Evolutionary conservation across 2,329 filamentous ascomycete genomes (phyloP).

Genomic region (Mycogone perniciosa): DNA sequence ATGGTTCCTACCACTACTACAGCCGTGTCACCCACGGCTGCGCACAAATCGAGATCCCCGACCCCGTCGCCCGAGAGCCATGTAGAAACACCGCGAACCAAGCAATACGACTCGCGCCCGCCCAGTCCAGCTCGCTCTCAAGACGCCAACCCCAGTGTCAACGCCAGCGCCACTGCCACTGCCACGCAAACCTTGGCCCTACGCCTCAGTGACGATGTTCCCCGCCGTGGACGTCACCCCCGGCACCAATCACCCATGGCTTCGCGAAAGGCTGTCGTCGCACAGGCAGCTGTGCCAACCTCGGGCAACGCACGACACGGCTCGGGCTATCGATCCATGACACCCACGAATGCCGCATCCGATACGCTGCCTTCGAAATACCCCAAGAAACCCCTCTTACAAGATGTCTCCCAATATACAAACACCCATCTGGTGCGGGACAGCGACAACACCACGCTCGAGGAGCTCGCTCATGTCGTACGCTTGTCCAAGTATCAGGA

Average conservation of each 20-base stretch:
- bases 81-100: constrained; percentile 42
- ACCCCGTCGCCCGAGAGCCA: constrained; percentile 49
- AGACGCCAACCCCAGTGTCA: constrained; percentile 21
- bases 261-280: constrained; percentile 44
- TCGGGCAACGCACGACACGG: constrained; percentile 24
- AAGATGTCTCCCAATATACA: constrained; percentile 60
- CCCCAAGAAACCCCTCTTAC: constrained; percentile 50
- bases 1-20: constrained; percentile 19
- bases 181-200: constrained; percentile 34
- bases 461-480: constrained; percentile 72
- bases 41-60: constrained; percentile 43
- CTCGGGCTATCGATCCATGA: constrained; percentile 21
- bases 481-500: constrained; percentile 75
- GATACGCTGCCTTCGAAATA: constrained; percentile 16
- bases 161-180: not conserved
- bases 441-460: constrained; percentile 61
- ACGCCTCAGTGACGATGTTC: constrained; percentile 39
- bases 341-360: constrained; percentile 31
- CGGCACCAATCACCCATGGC: constrained; percentile 31
- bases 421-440: constrained; percentile 56
- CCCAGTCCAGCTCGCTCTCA: constrained; percentile 50
- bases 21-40: constrained; percentile 29
- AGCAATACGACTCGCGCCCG: constrained; percentile 49
- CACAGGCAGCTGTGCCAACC: constrained; percentile 33
- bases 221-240: constrained; percentile 32